Evolutionary conservation across 805 yeast genomes (phyloP), one percentile per base, ranked within the genome.

Genomic region (Trichomonascus vanleenenianus): DNA sequence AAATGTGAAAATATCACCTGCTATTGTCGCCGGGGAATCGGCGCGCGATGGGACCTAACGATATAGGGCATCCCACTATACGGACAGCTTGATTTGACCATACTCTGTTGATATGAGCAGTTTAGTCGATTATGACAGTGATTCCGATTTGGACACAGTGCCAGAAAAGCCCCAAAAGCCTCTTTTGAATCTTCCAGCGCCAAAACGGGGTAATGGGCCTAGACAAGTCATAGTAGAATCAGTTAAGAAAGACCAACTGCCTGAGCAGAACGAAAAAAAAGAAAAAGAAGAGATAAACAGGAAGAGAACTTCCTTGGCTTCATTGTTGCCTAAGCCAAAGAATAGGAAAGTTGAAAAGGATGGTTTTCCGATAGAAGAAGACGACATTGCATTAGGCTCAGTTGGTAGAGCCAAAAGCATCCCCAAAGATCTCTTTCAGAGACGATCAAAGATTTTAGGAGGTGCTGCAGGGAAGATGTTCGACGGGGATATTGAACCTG

Each of bases 401-500:
- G n/a, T n/a, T n/a, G n/a, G n/a, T n/a, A 22, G 27, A 22, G 7
- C 27, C 4, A 8, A 5, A 22, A 22, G 8, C 27, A 22, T 22
- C 27, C 27, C 27, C 27, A 22, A 22, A 22, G 27, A 22, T 22
- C 27, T 22, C 7, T 18, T 49, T 9, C 47, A 50, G 32, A 30
- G 43, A 16, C 19, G 36, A 39, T 37, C 47, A 14, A 14, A 50
- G 19, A 46, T 46, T 9, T 39, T 53, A 2, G 57, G 57, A n/a
- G 56, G 54, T 1, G 54, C 54, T 8, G 18, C 48, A 2, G 45
- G 42, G 44, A 27, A 39, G 9, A 34, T 31, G 20, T 53, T 53
- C 39, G 57, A 54, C 27, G 57, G 57, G 3, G 56, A 53, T 16
- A 38, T 53, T 9, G 34, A 25, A 14, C 5, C 27, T 5, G 8